Percentiles rank a stretch among this genome's conserved stretches.
Evolutionary conservation across 495 filamentous ascomycete species (phyloP).

Genomic region (Neurospora tetrasperma): DNA sequence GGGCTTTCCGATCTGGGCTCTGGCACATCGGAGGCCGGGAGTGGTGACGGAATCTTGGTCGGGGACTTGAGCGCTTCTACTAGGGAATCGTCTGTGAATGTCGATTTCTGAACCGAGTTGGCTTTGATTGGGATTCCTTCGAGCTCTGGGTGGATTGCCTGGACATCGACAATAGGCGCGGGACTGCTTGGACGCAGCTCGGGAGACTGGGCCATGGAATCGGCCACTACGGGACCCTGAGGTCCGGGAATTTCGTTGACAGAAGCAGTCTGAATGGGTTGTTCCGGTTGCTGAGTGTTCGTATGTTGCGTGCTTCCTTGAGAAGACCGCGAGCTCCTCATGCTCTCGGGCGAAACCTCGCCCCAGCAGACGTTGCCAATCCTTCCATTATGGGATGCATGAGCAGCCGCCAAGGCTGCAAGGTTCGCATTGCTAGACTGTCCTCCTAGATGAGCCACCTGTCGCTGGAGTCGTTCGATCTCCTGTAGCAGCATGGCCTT

Average conservation of each 20-base stretch:
- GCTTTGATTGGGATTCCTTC: constrained; percentile 37
- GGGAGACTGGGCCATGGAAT: constrained; percentile 10
- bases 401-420: constrained; percentile 9
- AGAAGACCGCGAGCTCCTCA: constrained; percentile 19
- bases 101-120: constrained; percentile 29
- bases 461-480: constrained; percentile 24
- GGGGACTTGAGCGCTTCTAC: constrained; percentile 11
- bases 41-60: constrained; percentile 15
- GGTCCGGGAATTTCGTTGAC: background rate
- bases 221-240: constrained; percentile 1
- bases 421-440: constrained; percentile 10
- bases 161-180: constrained; percentile 32
- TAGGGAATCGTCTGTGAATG: constrained; percentile 27
- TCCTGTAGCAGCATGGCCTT: constrained; percentile 15
- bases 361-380: constrained; percentile 18
- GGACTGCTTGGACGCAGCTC: constrained; percentile 9
- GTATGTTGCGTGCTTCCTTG: constrained; percentile 9
- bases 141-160: constrained; percentile 34
- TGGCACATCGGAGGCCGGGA: constrained; percentile 6
- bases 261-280: background rate
- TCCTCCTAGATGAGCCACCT: constrained; percentile 15
- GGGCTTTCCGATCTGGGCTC: constrained; percentile 8
- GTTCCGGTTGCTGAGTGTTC: background rate
- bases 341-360: constrained; percentile 16
- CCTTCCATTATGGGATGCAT: constrained; percentile 6